A percentile compares a stretch with the other conserved stretches of the same genome.
Evolutionary conservation across 768 basidiomycete genomes (phyloP).

Genomic region (Rhodocollybia butyracea): DNA sequence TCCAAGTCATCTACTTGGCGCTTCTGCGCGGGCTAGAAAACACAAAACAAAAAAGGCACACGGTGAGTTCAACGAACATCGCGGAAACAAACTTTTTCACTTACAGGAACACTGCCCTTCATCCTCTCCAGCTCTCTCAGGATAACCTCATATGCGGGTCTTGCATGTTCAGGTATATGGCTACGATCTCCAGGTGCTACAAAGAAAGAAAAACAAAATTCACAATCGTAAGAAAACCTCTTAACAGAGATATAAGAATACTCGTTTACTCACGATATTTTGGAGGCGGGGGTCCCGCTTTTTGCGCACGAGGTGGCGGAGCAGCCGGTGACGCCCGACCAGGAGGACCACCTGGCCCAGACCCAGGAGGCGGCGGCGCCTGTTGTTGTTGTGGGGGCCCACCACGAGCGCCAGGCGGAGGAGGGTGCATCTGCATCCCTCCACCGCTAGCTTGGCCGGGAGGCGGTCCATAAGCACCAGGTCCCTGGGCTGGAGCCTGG

Average conservation of each 20-base stretch:
- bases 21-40: conserved; percentile 71
- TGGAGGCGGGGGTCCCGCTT: conserved; percentile 31
- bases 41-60: background rate
- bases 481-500: too few relatives aligned
- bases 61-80: background rate
- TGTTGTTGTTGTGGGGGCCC: conserved; percentile 12
- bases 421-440: conserved; percentile 27
- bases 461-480: conserved; percentile 26
- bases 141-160: conserved; percentile 66
- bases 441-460: conserved; percentile 30
- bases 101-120: conserved; percentile 74
- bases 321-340: conserved; percentile 13
- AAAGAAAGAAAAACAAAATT: conserved; percentile 11
- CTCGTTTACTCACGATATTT: conserved; percentile 39
- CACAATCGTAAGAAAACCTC: background rate
- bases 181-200: conserved; percentile 85
- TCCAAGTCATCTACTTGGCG: conserved; percentile 86
- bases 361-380: conserved; percentile 23
- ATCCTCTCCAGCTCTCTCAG: conserved; percentile 58
- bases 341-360: conserved; percentile 28
- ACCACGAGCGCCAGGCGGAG: conserved; percentile 29
- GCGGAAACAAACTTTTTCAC: conserved; percentile 21
- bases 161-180: conserved; percentile 77
- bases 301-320: conserved; percentile 19
- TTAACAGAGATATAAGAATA: conserved; percentile 7